These are phyloP conservation scores for Aureobasidium musti DNA, from an alignment of 2,329 filamentous ascomycete species.

Conservation along the genomic window DNA sequence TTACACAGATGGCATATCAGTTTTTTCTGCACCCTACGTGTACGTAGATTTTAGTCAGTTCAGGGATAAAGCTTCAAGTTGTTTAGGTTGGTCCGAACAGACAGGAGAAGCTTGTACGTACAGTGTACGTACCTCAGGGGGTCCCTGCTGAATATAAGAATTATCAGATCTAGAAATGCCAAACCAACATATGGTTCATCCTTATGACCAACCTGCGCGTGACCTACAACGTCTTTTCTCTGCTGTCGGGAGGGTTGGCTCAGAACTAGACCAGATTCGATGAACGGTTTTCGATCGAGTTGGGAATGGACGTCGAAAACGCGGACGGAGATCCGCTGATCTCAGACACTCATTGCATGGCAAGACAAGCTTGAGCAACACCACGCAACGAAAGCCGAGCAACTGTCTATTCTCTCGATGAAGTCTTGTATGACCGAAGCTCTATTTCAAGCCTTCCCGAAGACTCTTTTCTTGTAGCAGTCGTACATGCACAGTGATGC, in stretches of 20 bases:
- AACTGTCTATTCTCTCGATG: neutral
- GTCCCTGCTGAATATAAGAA: neutral
- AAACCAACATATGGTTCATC: neutral
- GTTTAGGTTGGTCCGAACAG: neutral
- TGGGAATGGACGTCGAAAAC: neutral
- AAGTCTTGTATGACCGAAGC: slow-evolving; percentile 6
- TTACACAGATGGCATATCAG: neutral
- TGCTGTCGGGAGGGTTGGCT: neutral
- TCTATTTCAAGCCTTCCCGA: slow-evolving; percentile 2
- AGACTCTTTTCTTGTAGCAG: neutral
- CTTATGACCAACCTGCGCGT: neutral
- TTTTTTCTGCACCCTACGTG: neutral
- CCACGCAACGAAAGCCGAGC: neutral
- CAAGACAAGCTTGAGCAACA: slow-evolving; percentile 4
- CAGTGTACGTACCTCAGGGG: neutral
- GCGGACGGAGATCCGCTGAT: neutral
- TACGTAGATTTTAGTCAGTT: neutral
- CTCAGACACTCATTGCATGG: neutral
- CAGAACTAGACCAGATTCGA: neutral
- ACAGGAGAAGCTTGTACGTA: neutral
- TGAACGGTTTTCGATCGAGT: neutral
- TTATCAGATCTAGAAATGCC: neutral
- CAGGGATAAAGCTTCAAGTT: neutral
- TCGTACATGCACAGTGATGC: too few species aligned
- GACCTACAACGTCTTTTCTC: neutral